Conservation (phyloP, 2,329 filamentous ascomycete species). For the Diaporthe sp. region DNA sequence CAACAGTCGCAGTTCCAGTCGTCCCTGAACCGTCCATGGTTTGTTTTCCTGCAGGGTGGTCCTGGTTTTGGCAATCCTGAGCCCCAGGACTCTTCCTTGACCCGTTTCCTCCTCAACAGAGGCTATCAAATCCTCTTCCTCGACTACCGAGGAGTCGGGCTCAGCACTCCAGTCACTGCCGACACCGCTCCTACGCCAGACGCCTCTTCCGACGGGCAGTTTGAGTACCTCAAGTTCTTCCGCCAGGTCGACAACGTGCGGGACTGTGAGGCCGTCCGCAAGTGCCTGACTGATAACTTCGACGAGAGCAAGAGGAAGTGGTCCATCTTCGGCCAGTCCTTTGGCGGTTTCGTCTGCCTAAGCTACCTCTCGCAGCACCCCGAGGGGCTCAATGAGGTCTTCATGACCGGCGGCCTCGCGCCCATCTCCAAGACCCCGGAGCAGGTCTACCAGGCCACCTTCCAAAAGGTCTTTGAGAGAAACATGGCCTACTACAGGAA, state of each 20-base stretch:
- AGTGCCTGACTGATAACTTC: slow-evolving; percentile 78
- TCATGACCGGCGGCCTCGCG: slow-evolving; percentile 86
- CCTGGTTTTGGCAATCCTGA: slow-evolving; percentile 83
- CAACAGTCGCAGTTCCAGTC: slow-evolving; percentile 45
- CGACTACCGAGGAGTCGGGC: slow-evolving; percentile 92
- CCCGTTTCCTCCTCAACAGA: slow-evolving; percentile 78
- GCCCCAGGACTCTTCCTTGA: slow-evolving; percentile 81
- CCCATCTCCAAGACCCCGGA: slow-evolving; percentile 80
- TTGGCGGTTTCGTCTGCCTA: slow-evolving; percentile 88
- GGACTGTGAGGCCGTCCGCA: slow-evolving; percentile 88
- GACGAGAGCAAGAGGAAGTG: slow-evolving; percentile 78
- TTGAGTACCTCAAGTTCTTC: slow-evolving; percentile 85
- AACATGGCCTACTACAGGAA: slow-evolving; percentile 88
- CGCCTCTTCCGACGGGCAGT: slow-evolving; percentile 73
- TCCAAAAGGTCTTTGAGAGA: slow-evolving; percentile 76
- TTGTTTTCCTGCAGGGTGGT: slow-evolving; percentile 87
- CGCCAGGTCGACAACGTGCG: slow-evolving; percentile 91
- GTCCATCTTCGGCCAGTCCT: slow-evolving; percentile 91
- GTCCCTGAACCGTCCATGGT: slow-evolving; percentile 37
- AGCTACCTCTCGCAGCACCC: slow-evolving; percentile 89
- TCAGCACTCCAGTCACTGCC: slow-evolving; percentile 85
- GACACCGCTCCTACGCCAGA: slow-evolving; percentile 77
- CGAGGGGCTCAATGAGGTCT: slow-evolving; percentile 84
- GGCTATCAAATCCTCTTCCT: slow-evolving; percentile 89
- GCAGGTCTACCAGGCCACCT: slow-evolving; percentile 81